Evolutionary conservation across 768 basidiomycete genomes (phyloP).

Genomic region (Trametes cinnabarina): DNA sequence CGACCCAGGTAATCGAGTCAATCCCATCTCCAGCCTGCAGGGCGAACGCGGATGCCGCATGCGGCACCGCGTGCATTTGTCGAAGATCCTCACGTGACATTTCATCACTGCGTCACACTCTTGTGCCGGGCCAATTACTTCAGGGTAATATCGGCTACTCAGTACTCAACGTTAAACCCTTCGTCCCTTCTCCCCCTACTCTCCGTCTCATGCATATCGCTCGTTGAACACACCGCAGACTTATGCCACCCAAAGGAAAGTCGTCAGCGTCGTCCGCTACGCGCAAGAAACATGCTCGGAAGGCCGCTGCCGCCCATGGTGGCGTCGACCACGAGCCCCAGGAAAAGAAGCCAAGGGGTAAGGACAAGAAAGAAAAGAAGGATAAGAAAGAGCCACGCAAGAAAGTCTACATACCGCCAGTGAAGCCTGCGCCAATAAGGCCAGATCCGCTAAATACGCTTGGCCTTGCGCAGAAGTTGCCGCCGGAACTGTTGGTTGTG

Average conservation of each 20-base stretch:
- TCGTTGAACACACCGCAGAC: background rate
- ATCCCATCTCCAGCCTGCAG: too few species aligned
- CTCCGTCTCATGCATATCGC: background rate
- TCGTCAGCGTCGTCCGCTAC: conserved; percentile 84
- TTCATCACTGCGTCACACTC: background rate
- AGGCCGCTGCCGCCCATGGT: conserved; percentile 45
- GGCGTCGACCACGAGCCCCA: conserved; percentile 28
- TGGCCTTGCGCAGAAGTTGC: conserved; percentile 70
- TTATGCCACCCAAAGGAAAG: conserved; percentile 44
- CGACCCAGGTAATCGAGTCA: too few species aligned
- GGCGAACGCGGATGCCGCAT: too few species aligned
- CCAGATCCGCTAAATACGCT: conserved; percentile 87
- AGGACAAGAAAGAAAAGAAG: conserved; percentile 52
- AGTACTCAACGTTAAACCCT: too few species aligned
- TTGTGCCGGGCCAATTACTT: background rate
- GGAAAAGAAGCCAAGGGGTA: conserved; percentile 45
- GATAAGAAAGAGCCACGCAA: conserved; percentile 66
- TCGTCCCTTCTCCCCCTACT: background rate
- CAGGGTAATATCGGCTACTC: too few species aligned
- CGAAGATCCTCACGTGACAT: background rate
- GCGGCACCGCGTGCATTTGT: background rate
- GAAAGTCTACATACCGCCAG: conserved; percentile 86
- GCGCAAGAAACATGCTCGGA: conserved; percentile 90
- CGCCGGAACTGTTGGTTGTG: conserved; percentile 80
- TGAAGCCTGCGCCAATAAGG: conserved; percentile 68